Evolutionary conservation across 495 filamentous ascomycete species (phyloP), one percentile per base, ranked within the genome.

Genomic region (Chaetomium fimeti): DNA sequence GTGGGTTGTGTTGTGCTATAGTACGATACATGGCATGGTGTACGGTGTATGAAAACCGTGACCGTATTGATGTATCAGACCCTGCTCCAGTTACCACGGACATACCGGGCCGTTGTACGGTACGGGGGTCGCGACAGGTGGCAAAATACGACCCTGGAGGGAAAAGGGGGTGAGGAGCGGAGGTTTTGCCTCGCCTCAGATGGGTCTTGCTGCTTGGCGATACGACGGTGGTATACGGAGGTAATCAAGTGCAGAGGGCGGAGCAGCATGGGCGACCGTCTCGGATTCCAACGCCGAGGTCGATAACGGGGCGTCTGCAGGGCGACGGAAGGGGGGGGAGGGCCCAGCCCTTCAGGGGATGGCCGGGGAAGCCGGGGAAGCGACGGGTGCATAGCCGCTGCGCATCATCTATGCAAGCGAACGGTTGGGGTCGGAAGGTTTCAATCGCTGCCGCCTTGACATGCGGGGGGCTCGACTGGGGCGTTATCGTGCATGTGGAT

Each of bases 331-430:
- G 40, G 48, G 22, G 22, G 32, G 36, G 4, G 1, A 5, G 8
- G 28, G 29, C 18, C 28, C 22, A 53, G 48, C 13, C 42, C 49
- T 18, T 24, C 15, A 45, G 32, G 25, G 25, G 18, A n/a, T 15
- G 11, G 40, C 22, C 60, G 51, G 51, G 51, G 51, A 55, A 62
- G 25, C 25, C 25, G 51, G 51, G 51, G 51, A 55, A 62, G 25
- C 25, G 18, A 36, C 6, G 16, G 7, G 9, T 62, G 52, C 51
- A 56, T 62, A 62, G 32, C 60, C 60, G 60, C 52, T 55, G 60
- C 52, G 43, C 40, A 47, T 55, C 51, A 62, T 56, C 18, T 47
- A 62, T 62, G 60, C 38, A 36, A 24, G 24, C 42, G 40, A 36
- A 38, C 60, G 24, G 25, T 62, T 62, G 51, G 60, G 59, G 60